phyloP scores from a whole-genome alignment of 2,329 filamentous ascomycete genomes.

The Fusarium neocosmosporiellum region DNA sequence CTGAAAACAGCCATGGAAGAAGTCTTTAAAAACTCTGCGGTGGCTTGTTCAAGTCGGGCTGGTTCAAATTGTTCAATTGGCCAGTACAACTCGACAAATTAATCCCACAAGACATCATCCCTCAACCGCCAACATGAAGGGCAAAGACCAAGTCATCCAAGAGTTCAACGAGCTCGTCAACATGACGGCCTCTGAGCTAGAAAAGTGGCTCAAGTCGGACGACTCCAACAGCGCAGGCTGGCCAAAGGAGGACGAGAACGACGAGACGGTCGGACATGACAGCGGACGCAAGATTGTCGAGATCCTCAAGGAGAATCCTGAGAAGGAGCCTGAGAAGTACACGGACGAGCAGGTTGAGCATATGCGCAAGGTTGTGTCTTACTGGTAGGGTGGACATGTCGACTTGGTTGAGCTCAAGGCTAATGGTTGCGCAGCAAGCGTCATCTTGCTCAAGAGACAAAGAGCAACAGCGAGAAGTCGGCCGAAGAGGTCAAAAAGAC shows the following conservation, averaged over 20 bases:
- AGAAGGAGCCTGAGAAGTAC: constrained; percentile 67
- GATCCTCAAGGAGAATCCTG: constrained; percentile 71
- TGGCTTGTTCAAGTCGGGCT: not conserved
- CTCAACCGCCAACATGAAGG: constrained; percentile 38
- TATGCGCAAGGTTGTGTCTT: constrained; percentile 72
- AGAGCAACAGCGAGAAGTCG: constrained; percentile 65
- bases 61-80: not conserved
- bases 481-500: constrained; percentile 58
- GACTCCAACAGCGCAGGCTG: constrained; percentile 69
- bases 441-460: constrained; percentile 73
- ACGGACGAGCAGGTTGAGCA: constrained; percentile 65
- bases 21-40: constrained; percentile 18
- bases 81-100: not conserved
- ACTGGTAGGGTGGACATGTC: constrained; percentile 65
- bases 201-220: constrained; percentile 70
- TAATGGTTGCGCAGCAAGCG: constrained; percentile 58
- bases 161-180: constrained; percentile 77
- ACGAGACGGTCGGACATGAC: constrained; percentile 72
- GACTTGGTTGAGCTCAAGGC: no score
- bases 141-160: constrained; percentile 50
- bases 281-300: constrained; percentile 72
- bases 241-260: constrained; percentile 66
- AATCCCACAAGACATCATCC: not conserved
- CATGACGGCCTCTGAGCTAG: constrained; percentile 70
- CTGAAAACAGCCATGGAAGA: constrained; percentile 10